A percentile compares a stretch with the other conserved stretches of the same genome.
These are phyloP conservation scores for Elsinoe ampelina DNA, from an alignment of 2,329 filamentous ascomycete species.

Conservation along the genomic window DNA sequence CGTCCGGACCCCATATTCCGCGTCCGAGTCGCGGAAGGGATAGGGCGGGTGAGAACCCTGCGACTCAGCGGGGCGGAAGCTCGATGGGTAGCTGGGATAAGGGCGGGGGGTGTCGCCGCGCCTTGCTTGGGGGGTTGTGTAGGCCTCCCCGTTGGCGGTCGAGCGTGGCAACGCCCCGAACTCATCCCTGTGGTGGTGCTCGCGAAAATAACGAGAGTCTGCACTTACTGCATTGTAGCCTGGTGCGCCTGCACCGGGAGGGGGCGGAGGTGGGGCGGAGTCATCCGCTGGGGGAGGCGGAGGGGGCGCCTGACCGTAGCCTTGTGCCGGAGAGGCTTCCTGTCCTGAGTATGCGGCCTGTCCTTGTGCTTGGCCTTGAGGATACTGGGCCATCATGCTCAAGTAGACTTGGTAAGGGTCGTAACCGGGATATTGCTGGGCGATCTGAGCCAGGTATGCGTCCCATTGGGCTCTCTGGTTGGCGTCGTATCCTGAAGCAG, in stretches of 20 bases:
- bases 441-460: neutral
- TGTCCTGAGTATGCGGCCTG: conserved; percentile 12
- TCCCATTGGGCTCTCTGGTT: neutral
- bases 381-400: conserved; percentile 18
- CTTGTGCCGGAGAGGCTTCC: conserved; percentile 18
- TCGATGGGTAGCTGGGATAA: neutral
- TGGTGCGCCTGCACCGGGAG: conserved; percentile 48
- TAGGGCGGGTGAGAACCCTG: neutral
- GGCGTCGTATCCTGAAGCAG: conserved; percentile 20
- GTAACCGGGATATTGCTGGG: conserved; percentile 60
- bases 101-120: neutral
- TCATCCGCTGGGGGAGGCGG: conserved; percentile 17
- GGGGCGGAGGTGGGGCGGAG: conserved; percentile 46
- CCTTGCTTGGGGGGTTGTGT: neutral
- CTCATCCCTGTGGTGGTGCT: neutral
- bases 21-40: neutral
- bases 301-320: conserved; percentile 34
- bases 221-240: conserved; percentile 55
- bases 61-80: neutral
- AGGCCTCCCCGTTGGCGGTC: neutral
- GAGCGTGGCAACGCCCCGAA: neutral
- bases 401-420: conserved; percentile 50
- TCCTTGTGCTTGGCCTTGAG: conserved; percentile 17
- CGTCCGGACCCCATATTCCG: neutral
- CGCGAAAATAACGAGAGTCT: neutral